Percentiles rank a stretch among this genome's conserved stretches.
These are phyloP conservation scores for Sordaria brevicollis DNA, from an alignment of 495 filamentous ascomycete genomes.

Conservation along the genomic window DNA sequence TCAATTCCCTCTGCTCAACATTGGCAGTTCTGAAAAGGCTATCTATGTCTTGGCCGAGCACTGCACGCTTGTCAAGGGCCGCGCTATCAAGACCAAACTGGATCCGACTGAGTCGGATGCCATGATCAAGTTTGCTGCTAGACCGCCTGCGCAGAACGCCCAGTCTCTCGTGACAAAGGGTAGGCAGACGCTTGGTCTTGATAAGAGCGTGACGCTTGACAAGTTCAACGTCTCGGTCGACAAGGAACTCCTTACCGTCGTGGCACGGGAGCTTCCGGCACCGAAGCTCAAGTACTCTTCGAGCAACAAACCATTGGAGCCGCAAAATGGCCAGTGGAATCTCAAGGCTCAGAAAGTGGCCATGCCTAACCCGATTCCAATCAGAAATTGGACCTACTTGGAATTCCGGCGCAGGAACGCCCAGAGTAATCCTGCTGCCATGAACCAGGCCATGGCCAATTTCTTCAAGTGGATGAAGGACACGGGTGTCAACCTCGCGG, in stretches of 20 bases:
- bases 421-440: no score
- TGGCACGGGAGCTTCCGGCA: constrained; percentile 47
- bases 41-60: constrained; percentile 59
- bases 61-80: constrained; percentile 54
- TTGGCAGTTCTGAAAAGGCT: constrained; percentile 47
- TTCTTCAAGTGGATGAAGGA: constrained; percentile 25
- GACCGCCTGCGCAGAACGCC: constrained; percentile 55
- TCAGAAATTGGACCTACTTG: constrained; percentile 26
- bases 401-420: background rate
- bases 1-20: constrained; percentile 56
- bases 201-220: constrained; percentile 23
- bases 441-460: constrained; percentile 12
- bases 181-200: constrained; percentile 25
- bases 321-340: constrained; percentile 28
- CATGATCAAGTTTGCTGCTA: constrained; percentile 67
- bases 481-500: constrained; percentile 22
- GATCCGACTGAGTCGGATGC: constrained; percentile 41
- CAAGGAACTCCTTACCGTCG: constrained; percentile 50
- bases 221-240: constrained; percentile 47
- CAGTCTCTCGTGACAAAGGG: constrained; percentile 51
- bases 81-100: constrained; percentile 48
- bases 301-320: constrained; percentile 1
- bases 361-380: constrained; percentile 16
- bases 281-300: constrained; percentile 43
- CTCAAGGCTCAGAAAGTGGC: constrained; percentile 24